Conservation (phyloP, 2,329 filamentous ascomycete genomes). For the Colletotrichum abscissum region DNA sequence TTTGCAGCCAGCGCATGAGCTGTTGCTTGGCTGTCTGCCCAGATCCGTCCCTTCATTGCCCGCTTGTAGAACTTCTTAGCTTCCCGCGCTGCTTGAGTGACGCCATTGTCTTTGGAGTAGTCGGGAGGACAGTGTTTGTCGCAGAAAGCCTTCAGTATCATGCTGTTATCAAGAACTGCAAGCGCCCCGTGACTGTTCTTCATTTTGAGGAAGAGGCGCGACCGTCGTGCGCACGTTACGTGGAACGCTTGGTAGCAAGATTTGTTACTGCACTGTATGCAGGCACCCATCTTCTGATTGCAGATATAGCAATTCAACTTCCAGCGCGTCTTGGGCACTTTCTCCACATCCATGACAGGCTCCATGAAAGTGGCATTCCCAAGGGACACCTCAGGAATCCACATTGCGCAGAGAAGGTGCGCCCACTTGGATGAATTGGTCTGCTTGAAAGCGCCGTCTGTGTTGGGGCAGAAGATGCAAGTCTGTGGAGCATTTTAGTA, state of each 20-base stretch:
- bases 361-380: constrained; percentile 99
- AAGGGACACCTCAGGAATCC: constrained; percentile 96
- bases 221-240: constrained; percentile 91
- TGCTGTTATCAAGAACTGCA: constrained; percentile 81
- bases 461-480: constrained; percentile 98
- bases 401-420: constrained; percentile 95
- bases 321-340: constrained; percentile 95
- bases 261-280: constrained; percentile 98
- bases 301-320: constrained; percentile 96
- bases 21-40: constrained; percentile 90
- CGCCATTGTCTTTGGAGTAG: constrained; percentile 87
- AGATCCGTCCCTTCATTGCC: constrained; percentile 88
- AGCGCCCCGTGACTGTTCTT: constrained; percentile 87
- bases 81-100: constrained; percentile 81
- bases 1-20: constrained; percentile 84
- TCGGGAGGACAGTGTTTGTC: constrained; percentile 94
- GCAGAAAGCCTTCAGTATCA: constrained; percentile 92
- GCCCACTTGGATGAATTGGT: constrained; percentile 97
- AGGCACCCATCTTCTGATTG: constrained; percentile 96
- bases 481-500: constrained; percentile 61
- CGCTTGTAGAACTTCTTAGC: constrained; percentile 91
- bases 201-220: constrained; percentile 93
- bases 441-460: constrained; percentile 97
- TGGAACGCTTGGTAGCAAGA: constrained; percentile 97
- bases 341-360: constrained; percentile 96